Conservation (phyloP, 1,139 yeast species). For the Debaryomyces psychrophilus region DNA sequence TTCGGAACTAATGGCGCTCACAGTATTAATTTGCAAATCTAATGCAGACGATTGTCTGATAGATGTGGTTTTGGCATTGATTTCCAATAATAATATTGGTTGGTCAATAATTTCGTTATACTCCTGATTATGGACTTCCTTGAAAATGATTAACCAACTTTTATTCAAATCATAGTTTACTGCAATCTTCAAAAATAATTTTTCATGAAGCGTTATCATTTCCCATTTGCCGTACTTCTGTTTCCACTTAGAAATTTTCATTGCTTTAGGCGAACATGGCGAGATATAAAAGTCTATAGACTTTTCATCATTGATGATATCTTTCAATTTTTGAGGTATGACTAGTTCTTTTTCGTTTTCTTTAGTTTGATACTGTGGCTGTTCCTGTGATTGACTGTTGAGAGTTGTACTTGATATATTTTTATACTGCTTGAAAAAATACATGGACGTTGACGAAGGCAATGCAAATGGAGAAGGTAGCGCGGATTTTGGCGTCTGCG, state of each 20-base stretch:
- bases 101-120: conserved; percentile 36
- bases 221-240: conserved; percentile 50
- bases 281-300: conserved; percentile 45
- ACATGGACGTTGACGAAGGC: conserved; percentile 48
- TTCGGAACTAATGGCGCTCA: conserved; percentile 35
- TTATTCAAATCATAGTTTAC: conserved; percentile 36
- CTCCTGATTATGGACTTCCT: conserved; percentile 40
- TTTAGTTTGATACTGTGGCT: background rate
- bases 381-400: conserved; percentile 3
- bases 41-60: conserved; percentile 43
- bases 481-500: conserved; percentile 11
- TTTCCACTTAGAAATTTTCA: conserved; percentile 51
- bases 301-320: conserved; percentile 42
- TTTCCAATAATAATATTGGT: conserved; percentile 41
- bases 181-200: conserved; percentile 41
- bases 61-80: conserved; percentile 27
- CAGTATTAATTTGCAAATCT: conserved; percentile 41
- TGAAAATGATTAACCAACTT: conserved; percentile 47
- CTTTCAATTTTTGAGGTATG: conserved; percentile 43
- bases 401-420: conserved; percentile 17
- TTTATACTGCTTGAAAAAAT: conserved; percentile 41
- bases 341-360: conserved; percentile 24
- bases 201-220: conserved; percentile 43
- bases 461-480: conserved; percentile 48
- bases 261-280: conserved; percentile 36